Conservation (phyloP, 2,329 filamentous ascomycete species). For the Metarhizium album region DNA sequence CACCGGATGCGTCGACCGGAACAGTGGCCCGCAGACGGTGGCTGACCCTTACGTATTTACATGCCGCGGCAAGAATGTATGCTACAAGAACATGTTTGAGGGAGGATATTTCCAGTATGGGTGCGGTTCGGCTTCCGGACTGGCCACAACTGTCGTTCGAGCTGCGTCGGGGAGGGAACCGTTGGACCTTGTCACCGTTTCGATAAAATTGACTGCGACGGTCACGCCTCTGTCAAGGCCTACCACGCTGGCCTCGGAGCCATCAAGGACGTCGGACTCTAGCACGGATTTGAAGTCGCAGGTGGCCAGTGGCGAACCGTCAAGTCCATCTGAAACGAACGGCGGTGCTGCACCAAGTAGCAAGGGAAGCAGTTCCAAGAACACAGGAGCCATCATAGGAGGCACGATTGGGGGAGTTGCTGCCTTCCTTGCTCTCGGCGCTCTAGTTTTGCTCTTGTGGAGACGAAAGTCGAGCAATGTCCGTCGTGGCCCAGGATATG, state of each 20-base stretch:
- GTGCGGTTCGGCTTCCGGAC: conserved; percentile 36
- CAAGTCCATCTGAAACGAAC: conserved; percentile 9
- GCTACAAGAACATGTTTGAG: conserved; percentile 44
- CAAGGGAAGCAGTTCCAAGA: conserved; percentile 18
- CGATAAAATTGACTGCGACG: conserved; percentile 29
- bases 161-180: conserved; percentile 30
- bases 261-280: conserved; percentile 6
- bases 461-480: conserved; percentile 19
- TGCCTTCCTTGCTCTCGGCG: conserved; percentile 30
- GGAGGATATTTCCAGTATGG: conserved; percentile 47
- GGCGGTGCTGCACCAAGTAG: conserved; percentile 18
- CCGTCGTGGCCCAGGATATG: not conserved
- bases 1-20: conserved; percentile 44
- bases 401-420: conserved; percentile 42
- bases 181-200: conserved; percentile 26
- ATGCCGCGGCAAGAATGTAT: conserved; percentile 39
- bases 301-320: conserved; percentile 3
- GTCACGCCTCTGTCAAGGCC: conserved; percentile 28
- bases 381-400: conserved; percentile 41
- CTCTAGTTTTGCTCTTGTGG: conserved; percentile 32
- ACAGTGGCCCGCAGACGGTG: conserved; percentile 37
- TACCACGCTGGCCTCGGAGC: conserved; percentile 27
- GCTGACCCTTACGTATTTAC: conserved; percentile 47
- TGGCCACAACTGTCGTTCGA: conserved; percentile 38
- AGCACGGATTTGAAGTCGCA: not conserved